Conservation (phyloP, 139 green algal genomes). For the Parachlorella kessleri region DNA sequence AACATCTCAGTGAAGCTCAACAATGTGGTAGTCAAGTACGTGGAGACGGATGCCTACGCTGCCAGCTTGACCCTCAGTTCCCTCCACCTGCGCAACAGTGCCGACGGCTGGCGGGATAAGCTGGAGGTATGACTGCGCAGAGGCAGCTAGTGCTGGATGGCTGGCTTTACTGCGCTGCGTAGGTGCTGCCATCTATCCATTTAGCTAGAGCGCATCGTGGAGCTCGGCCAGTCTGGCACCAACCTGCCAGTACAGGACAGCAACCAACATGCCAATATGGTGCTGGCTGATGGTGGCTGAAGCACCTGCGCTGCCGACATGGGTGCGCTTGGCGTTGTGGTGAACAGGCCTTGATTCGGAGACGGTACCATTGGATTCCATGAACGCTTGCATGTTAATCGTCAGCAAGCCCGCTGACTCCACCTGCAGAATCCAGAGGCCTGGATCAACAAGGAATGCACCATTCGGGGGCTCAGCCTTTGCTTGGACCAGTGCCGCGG, state of each 20-base stretch:
- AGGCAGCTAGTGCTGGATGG: background rate
- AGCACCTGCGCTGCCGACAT: too few species aligned
- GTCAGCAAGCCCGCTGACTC: background rate
- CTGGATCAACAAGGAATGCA: constrained; percentile 51
- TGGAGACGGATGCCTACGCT: constrained; percentile 14
- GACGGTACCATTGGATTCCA: too few species aligned
- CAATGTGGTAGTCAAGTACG: constrained; percentile 53
- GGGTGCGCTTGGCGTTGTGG: too few species aligned
- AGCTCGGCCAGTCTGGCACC: background rate
- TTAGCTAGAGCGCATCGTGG: background rate
- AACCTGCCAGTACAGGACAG: too few species aligned
- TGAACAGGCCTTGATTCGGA: too few species aligned
- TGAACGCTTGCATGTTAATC: background rate
- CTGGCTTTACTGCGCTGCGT: background rate
- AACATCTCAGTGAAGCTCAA: constrained; percentile 46
- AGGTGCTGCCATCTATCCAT: background rate
- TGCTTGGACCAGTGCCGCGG: constrained; percentile 20
- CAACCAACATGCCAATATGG: too few species aligned
- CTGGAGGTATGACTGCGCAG: background rate
- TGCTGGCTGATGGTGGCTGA: too few species aligned
- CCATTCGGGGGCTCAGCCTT: constrained; percentile 33
- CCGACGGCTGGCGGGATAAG: constrained; percentile 22
- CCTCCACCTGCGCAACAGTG: constrained; percentile 29
- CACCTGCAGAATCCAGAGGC: constrained; percentile 36
- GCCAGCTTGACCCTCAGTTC: constrained; percentile 37